phyloP scores from a whole-genome alignment of 2,329 filamentous ascomycete genomes.

The Sporothrix variecibatus region DNA sequence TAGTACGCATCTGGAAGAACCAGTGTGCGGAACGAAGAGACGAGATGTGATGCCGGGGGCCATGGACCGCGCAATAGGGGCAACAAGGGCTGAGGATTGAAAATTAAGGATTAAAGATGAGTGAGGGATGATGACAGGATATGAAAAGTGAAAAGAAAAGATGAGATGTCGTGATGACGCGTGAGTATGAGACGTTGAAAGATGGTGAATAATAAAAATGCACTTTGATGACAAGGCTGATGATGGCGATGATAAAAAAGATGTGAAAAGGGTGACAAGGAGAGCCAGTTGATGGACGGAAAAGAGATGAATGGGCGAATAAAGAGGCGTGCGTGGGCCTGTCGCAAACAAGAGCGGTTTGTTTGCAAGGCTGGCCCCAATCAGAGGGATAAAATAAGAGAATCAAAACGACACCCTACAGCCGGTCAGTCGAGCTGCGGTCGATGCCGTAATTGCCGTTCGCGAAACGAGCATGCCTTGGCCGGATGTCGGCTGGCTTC shows the following conservation, averaged over 20 bases:
- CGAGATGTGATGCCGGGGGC: neutral
- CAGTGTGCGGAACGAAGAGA: neutral
- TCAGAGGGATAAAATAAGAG: neutral
- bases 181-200: constrained; percentile 5
- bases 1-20: constrained; percentile 15
- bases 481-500: neutral
- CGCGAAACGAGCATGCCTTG: constrained; percentile 2
- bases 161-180: neutral
- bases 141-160: neutral
- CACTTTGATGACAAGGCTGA: neutral
- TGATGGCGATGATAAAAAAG: neutral
- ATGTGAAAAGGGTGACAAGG: neutral
- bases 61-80: neutral
- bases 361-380: constrained; percentile 23
- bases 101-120: neutral
- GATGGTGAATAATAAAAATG: neutral
- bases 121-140: neutral
- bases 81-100: neutral
- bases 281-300: neutral
- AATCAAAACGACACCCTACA: neutral
- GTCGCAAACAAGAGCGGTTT: constrained; percentile 8
- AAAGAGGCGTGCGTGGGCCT: neutral
- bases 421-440: neutral
- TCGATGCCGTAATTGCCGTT: neutral
- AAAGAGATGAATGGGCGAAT: neutral